Percentiles rank a stretch among this genome's conserved stretches.
Evolutionary conservation across 2,329 filamentous ascomycete genomes (phyloP).

Genomic region (Penicillium sp.): DNA sequence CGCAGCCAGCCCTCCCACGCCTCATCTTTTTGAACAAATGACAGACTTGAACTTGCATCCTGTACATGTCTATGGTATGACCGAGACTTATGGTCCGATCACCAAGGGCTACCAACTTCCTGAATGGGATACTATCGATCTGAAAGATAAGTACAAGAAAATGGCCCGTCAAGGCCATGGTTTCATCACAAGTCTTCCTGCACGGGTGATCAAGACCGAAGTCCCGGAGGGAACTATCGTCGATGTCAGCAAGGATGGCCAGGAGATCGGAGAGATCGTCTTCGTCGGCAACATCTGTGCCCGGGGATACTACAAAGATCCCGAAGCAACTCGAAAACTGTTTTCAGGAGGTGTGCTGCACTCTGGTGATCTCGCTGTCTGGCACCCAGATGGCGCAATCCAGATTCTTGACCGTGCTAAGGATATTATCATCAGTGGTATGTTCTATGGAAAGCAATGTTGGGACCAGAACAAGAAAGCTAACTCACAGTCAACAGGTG

Average conservation of each 20-base stretch:
- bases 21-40: slow-evolving; percentile 93
- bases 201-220: slow-evolving; percentile 78
- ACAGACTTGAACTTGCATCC: slow-evolving; percentile 80
- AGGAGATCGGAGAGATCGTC: slow-evolving; percentile 80
- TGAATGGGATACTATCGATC: slow-evolving; percentile 73
- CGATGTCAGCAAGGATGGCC: slow-evolving; percentile 69
- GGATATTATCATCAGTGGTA: slow-evolving; percentile 96
- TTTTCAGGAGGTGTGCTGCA: slow-evolving; percentile 86
- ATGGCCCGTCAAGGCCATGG: slow-evolving; percentile 97
- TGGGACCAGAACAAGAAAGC: background rate
- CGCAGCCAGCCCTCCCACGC: slow-evolving; percentile 85
- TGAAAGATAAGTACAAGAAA: slow-evolving; percentile 76
- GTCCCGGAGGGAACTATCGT: slow-evolving; percentile 66
- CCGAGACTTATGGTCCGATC: slow-evolving; percentile 91
- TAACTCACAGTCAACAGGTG: slow-evolving; percentile 57
- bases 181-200: slow-evolving; percentile 79
- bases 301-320: slow-evolving; percentile 89
- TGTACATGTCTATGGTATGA: slow-evolving; percentile 88
- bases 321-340: slow-evolving; percentile 79
- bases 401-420: slow-evolving; percentile 94
- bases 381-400: slow-evolving; percentile 85
- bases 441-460: slow-evolving; percentile 24
- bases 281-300: slow-evolving; percentile 91
- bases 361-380: slow-evolving; percentile 89
- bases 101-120: slow-evolving; percentile 91